A percentile compares a stretch with the other conserved stretches of the same genome.
These are phyloP conservation scores for Colletotrichum spaethianum DNA, from an alignment of 2,329 filamentous ascomycete species.

Conservation along the genomic window DNA sequence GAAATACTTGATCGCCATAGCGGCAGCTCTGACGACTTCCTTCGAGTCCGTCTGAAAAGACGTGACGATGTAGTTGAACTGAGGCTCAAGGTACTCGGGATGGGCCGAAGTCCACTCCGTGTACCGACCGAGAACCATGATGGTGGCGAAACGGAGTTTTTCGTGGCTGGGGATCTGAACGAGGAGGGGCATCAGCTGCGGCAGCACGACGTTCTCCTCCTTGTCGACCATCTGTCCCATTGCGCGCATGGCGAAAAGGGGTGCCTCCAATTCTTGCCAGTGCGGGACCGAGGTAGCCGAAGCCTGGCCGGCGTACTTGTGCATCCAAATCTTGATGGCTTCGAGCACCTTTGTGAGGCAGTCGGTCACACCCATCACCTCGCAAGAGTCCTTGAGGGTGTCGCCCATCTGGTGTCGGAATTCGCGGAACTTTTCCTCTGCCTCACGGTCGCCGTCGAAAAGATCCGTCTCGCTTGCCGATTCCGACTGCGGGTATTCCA, in stretches of 20 bases:
- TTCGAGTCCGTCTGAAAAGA: conserved; percentile 91
- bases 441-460: conserved; percentile 95
- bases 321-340: conserved; percentile 90
- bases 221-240: conserved; percentile 97
- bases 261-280: conserved; percentile 97
- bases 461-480: conserved; percentile 82
- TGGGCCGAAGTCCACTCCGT: conserved; percentile 98
- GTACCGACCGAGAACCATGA: conserved; percentile 96
- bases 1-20: conserved; percentile 96
- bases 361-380: conserved; percentile 93
- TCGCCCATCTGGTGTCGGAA: conserved; percentile 98
- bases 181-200: conserved; percentile 92
- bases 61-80: conserved; percentile 95
- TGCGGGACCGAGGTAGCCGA: conserved; percentile 84
- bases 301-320: conserved; percentile 83
- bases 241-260: conserved; percentile 93
- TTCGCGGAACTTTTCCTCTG: conserved; percentile 96
- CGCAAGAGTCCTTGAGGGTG: conserved; percentile 95
- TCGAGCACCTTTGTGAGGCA: conserved; percentile 91
- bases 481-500: conserved; percentile 88
- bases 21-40: conserved; percentile 92
- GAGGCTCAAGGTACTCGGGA: conserved; percentile 90
- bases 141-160: conserved; percentile 97
- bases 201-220: conserved; percentile 88
- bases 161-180: conserved; percentile 96